phyloP scores from a whole-genome alignment of 2,329 filamentous ascomycete genomes.

The Colletotrichum kahawae region DNA sequence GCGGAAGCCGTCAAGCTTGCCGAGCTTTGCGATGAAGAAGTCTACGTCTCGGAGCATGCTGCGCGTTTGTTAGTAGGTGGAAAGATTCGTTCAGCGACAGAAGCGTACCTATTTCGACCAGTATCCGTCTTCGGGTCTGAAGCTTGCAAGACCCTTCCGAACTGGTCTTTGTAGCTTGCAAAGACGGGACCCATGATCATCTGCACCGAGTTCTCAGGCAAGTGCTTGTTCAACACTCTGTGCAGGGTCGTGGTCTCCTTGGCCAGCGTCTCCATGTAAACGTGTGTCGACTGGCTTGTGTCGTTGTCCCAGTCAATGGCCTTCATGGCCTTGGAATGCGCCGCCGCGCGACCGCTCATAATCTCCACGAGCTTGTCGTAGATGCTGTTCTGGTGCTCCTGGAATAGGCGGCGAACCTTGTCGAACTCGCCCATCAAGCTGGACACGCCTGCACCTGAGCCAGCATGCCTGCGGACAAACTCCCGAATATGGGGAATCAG shows the following conservation, averaged over 20 bases:
- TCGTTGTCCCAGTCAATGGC: slow-evolving; percentile 74
- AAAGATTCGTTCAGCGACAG: not conserved
- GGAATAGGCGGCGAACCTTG: slow-evolving; percentile 80
- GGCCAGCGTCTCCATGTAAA: slow-evolving; percentile 85
- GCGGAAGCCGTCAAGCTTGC: slow-evolving; percentile 79
- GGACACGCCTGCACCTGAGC: slow-evolving; percentile 55
- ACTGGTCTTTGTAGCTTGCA: slow-evolving; percentile 78
- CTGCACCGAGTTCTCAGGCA: slow-evolving; percentile 76
- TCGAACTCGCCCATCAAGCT: slow-evolving; percentile 83
- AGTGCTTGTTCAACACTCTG: slow-evolving; percentile 80
- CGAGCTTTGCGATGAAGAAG: slow-evolving; percentile 71
- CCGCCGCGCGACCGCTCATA: slow-evolving; percentile 77
- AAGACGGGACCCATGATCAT: slow-evolving; percentile 91
- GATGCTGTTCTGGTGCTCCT: slow-evolving; percentile 90
- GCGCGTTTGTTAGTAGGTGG: not conserved
- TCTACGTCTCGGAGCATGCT: slow-evolving; percentile 82
- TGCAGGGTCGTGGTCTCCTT: slow-evolving; percentile 88
- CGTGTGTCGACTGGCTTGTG: slow-evolving; percentile 51
- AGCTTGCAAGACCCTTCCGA: slow-evolving; percentile 72
- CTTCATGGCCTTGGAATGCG: slow-evolving; percentile 77
- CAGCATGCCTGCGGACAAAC: slow-evolving; percentile 80
- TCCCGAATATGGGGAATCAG: slow-evolving; percentile 90
- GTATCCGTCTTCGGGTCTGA: slow-evolving; percentile 68
- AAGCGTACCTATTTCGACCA: slow-evolving; percentile 74
- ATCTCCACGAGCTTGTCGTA: slow-evolving; percentile 94